phyloP scores from a whole-genome alignment of 2,329 filamentous ascomycete species.

The Claviceps capensis region DNA sequence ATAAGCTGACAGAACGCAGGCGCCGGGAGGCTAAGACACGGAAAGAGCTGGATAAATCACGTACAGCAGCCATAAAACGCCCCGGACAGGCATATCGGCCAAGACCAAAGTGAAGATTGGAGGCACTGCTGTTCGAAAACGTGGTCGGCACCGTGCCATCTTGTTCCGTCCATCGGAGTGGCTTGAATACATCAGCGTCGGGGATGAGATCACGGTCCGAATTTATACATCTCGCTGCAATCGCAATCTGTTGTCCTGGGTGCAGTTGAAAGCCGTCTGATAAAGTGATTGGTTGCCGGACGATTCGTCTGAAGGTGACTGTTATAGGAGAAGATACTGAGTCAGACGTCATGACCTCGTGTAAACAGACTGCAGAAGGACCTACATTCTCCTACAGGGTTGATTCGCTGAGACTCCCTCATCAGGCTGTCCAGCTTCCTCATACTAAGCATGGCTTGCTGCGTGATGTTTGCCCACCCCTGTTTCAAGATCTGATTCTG shows the following conservation, averaged over 20 bases:
- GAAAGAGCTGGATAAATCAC: neutral
- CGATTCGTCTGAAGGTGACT: conserved; percentile 9
- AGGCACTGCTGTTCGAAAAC: conserved; percentile 7
- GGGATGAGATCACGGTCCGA: conserved; percentile 2
- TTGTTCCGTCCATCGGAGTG: conserved; percentile 5
- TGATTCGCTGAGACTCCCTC: conserved; percentile 10
- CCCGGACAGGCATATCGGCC: conserved; percentile 10
- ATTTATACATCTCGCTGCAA: conserved; percentile 7
- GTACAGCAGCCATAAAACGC: conserved; percentile 9
- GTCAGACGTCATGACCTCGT: neutral
- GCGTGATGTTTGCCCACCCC: conserved; percentile 5
- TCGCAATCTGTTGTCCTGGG: conserved; percentile 7
- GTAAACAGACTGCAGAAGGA: neutral
- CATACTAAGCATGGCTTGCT: conserved; percentile 10
- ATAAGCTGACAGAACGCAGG: too few relatives aligned
- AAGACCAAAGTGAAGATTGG: conserved; percentile 9
- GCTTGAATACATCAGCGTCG: conserved; percentile 4
- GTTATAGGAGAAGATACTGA: neutral
- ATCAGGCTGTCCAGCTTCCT: conserved; percentile 11
- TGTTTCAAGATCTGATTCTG: conserved; percentile 4
- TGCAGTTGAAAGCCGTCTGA: conserved; percentile 7
- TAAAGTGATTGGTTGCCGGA: conserved; percentile 5
- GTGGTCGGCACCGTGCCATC: neutral
- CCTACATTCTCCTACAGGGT: conserved; percentile 9
- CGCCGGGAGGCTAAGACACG: too few relatives aligned